Evolutionary conservation across 1,139 yeast genomes (phyloP).

Genomic region (Hyphopichia pseudoburtonii): DNA sequence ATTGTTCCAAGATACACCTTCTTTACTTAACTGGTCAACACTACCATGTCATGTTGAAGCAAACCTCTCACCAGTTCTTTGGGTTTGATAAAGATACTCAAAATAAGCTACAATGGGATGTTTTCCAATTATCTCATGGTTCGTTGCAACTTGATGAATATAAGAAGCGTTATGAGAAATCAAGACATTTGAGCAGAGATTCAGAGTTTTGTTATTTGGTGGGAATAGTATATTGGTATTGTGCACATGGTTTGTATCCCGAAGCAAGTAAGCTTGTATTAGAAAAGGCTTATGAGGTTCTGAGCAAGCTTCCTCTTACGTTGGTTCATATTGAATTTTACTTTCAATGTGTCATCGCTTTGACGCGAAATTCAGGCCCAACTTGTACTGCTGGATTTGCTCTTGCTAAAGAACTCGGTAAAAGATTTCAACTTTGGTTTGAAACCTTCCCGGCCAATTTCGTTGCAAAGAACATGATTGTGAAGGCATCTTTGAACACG

Average conservation of each 20-base stretch:
- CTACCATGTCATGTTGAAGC: conserved; percentile 7
- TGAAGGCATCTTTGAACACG: conserved; percentile 30
- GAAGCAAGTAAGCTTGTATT: conserved; percentile 22
- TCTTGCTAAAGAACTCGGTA: conserved; percentile 13
- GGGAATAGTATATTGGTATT: conserved; percentile 12
- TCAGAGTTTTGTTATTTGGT: conserved; percentile 7
- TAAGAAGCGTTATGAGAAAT: conserved; percentile 5
- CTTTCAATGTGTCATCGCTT: conserved; percentile 16
- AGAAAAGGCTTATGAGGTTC: conserved; percentile 13
- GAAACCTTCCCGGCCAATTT: conserved; percentile 37
- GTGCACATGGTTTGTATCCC: conserved; percentile 16
- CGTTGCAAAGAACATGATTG: conserved; percentile 29
- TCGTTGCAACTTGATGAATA: conserved; percentile 16
- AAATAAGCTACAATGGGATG: conserved; percentile 6
- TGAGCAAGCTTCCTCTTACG: conserved; percentile 22
- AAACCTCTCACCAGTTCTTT: conserved; percentile 1
- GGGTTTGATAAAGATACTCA: not conserved
- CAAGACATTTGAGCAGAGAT: conserved; percentile 2
- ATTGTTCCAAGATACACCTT: conserved; percentile 17
- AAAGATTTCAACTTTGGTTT: conserved; percentile 33
- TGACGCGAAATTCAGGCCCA: conserved; percentile 10
- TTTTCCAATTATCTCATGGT: conserved; percentile 17
- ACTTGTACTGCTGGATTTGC: conserved; percentile 5
- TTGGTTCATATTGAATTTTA: conserved; percentile 25
- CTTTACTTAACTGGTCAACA: conserved; percentile 19